Evolutionary conservation across 2,329 filamentous ascomycete genomes (phyloP), one percentile per base, ranked within the genome.

Genomic region (Botryotinia calthae): DNA sequence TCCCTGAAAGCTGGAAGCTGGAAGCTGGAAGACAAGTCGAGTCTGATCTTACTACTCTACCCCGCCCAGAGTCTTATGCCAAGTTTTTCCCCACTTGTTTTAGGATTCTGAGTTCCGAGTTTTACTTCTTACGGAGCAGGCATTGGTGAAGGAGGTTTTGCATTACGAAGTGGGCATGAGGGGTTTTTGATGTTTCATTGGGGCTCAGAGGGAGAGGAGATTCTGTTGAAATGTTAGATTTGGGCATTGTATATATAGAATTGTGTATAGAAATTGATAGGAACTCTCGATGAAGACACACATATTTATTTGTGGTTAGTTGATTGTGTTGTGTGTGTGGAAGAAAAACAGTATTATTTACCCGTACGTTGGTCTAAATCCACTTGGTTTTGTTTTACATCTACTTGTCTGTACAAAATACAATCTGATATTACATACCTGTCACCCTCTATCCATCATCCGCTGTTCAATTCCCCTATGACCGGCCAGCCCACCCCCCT

Each of bases 381-480:
- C 18, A 18, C 9, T 37, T 25, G 1, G 25, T 1, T n/a, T n/a
- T 51, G 22, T 16, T 61, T 18, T 61, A 40, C 22, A 16, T 42
- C 16, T 42, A 42, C 7, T 20, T 62, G n/a, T 42, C 20, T 28
- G 16, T 20, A 62, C 37, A 42, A 42, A n/a, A 62, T 40, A 14
- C 2, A 31, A 10, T 12, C 22, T 67, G 22, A 6, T 18, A 25
- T 34, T 1, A 42, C 22, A 18, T 44, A 5, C n/a, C 10, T 12
- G 22, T 31, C 31, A 51, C 18, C 28, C 70, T 40, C 62, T 72
- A 14, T 37, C 46, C 70, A 72, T 72, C 48, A 72, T 63, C 70
- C 62, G 46, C 48, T 44, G n/a, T 56, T 72, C 70, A 31, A 72
- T 67, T 34, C 64, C 56, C 8, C 61, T 56, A 59, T 42, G 70